phyloP scores from a whole-genome alignment of 176 grass and related monocot species.

The Aegilops longissima region DNA sequence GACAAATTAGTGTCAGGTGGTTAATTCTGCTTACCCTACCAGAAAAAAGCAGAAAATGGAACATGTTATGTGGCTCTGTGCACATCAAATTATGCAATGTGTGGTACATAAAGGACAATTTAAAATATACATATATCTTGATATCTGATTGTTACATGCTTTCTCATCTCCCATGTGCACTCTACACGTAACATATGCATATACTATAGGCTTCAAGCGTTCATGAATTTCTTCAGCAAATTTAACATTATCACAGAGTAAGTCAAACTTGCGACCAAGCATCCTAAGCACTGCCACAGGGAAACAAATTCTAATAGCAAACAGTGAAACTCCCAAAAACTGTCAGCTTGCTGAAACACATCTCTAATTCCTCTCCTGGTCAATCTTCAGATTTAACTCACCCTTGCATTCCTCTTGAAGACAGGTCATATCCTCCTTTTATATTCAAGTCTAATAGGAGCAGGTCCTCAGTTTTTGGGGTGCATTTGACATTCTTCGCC shows the following conservation, averaged over 20 bases:
- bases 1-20: not conserved
- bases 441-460: conserved; percentile 79
- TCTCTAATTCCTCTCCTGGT: conserved; percentile 41
- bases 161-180: not conserved
- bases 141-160: not conserved
- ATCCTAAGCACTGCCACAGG: not conserved
- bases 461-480: conserved; percentile 36
- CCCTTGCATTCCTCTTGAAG: conserved; percentile 48
- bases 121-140: conserved; percentile 5
- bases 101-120: not conserved
- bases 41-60: not conserved
- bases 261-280: conserved; percentile 34
- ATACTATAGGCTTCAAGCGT: conserved; percentile 14
- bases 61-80: not conserved
- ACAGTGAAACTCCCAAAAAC: conserved; percentile 41
- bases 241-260: conserved; percentile 37
- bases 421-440: conserved; percentile 65
- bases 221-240: conserved; percentile 26
- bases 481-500: conserved; percentile 34
- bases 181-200: conserved; percentile 26
- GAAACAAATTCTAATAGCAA: conserved; percentile 20
- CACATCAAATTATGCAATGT: not conserved
- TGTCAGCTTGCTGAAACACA: conserved; percentile 30
- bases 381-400: conserved; percentile 66
- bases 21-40: not conserved